These are phyloP conservation scores for Boletus huronensis DNA, from an alignment of 768 basidiomycete species.

Conservation along the genomic window DNA sequence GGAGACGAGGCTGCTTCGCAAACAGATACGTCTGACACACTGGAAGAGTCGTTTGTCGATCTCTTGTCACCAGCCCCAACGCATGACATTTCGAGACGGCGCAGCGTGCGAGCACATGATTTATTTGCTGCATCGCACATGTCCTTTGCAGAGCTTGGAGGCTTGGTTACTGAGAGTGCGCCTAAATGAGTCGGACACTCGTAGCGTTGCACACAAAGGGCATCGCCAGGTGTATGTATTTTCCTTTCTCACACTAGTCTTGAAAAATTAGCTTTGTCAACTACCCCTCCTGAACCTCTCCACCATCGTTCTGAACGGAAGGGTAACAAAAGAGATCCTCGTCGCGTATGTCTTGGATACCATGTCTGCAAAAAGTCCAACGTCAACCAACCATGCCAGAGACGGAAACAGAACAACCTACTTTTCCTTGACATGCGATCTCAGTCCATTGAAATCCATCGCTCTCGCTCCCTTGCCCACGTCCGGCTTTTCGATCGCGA, in stretches of 20 bases:
- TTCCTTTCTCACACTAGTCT: background rate
- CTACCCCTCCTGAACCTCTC: background rate
- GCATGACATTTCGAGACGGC: constrained; percentile 7
- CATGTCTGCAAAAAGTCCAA: constrained; percentile 41
- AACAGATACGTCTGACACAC: background rate
- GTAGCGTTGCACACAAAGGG: background rate
- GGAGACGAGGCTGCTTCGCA: background rate
- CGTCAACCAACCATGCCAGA: constrained; percentile 3
- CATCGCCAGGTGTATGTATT: background rate
- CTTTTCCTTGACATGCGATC: constrained; percentile 64
- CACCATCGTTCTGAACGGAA: background rate
- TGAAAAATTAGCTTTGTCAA: background rate
- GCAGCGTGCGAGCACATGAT: constrained; percentile 24
- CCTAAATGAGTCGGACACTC: too few relatives aligned
- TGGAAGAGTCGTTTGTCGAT: constrained; percentile 14
- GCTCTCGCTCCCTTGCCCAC: constrained; percentile 15
- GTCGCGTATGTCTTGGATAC: constrained; percentile 43
- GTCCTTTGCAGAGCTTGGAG: constrained; percentile 27
- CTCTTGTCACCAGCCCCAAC: constrained; percentile 20
- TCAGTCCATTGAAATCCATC: constrained; percentile 53
- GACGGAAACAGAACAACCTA: constrained; percentile 29
- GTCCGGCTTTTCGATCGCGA: background rate
- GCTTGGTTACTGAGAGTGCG: constrained; percentile 12
- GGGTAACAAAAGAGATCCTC: constrained; percentile 47
- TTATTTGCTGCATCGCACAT: constrained; percentile 26